Evolutionary conservation across 371 early-diverging fungal species (phyloP).

Genomic region (Coemansia sp.): DNA sequence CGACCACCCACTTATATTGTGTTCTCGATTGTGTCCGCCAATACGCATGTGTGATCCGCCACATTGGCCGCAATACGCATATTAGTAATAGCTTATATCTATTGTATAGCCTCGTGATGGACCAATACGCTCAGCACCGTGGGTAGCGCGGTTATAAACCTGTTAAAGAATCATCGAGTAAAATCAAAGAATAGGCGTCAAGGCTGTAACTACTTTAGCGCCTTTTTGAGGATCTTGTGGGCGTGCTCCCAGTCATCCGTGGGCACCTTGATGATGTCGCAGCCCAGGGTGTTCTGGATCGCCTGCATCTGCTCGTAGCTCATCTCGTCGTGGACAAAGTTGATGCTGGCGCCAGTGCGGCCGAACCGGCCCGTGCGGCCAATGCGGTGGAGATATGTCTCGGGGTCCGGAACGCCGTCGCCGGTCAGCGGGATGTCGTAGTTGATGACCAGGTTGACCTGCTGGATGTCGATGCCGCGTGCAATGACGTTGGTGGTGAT

Average conservation of each 20-base stretch:
- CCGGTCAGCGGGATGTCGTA: constrained; percentile 88
- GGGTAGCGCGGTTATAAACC: too few species aligned
- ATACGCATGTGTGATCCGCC: too few species aligned
- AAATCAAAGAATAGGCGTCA: not conserved
- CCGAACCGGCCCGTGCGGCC: constrained; percentile 99
- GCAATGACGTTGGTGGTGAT: constrained; percentile 96
- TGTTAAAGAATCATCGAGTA: too few species aligned
- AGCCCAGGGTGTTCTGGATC: constrained; percentile 75
- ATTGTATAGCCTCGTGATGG: too few species aligned
- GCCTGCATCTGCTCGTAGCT: constrained; percentile 69
- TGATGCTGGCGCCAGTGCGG: constrained; percentile 93
- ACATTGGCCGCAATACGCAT: too few species aligned
- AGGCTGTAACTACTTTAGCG: constrained; percentile 51
- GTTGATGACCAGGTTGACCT: constrained; percentile 97
- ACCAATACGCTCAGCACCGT: too few species aligned
- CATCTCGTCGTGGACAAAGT: constrained; percentile 84
- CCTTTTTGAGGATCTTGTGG: constrained; percentile 75
- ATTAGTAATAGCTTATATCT: too few species aligned
- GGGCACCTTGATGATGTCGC: constrained; percentile 72
- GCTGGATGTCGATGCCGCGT: constrained; percentile 96
- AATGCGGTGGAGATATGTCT: constrained; percentile 98
- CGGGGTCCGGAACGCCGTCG: constrained; percentile 68
- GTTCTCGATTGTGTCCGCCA: too few species aligned
- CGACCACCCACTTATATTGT: too few species aligned
- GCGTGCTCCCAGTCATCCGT: constrained; percentile 77